phyloP scores from a whole-genome alignment of 768 basidiomycete genomes.

The Gymnopilus junonius region DNA sequence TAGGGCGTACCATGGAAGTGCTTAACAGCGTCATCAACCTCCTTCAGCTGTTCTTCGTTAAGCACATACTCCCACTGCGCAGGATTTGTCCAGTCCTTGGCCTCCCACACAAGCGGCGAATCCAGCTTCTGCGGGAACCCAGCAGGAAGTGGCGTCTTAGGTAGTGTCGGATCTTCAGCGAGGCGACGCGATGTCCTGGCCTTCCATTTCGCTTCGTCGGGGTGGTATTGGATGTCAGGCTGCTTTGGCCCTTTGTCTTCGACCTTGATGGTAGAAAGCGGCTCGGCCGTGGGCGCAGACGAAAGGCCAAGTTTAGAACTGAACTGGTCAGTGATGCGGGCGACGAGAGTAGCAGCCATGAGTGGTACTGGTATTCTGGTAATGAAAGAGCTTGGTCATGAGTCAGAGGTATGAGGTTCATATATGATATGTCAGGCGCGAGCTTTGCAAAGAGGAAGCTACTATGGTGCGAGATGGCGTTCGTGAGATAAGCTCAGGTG shows the following conservation, averaged over 20 bases:
- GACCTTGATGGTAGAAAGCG: no score
- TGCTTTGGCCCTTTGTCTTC: constrained; percentile 27
- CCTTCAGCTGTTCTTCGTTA: constrained; percentile 33
- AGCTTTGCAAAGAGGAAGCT: constrained; percentile 8
- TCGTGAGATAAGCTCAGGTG: constrained; percentile 6
- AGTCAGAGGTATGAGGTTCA: not conserved
- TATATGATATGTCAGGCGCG: not conserved
- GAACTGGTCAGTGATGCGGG: constrained; percentile 12
- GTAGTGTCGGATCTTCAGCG: constrained; percentile 36
- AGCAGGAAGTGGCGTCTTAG: constrained; percentile 31
- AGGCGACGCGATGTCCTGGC: constrained; percentile 41
- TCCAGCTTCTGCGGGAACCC: constrained; percentile 42
- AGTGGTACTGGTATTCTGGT: not conserved
- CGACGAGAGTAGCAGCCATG: constrained; percentile 16
- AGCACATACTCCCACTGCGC: constrained; percentile 44
- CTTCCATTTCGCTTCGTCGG: constrained; percentile 41
- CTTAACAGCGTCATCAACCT: constrained; percentile 41
- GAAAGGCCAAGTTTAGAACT: constrained; percentile 6
- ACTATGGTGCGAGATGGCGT: constrained; percentile 15
- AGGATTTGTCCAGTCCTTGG: constrained; percentile 43
- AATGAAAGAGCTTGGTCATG: not conserved
- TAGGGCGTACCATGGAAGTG: constrained; percentile 33
- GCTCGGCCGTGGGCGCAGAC: not conserved
- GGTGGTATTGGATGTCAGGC: constrained; percentile 46
- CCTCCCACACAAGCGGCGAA: constrained; percentile 47